These are phyloP conservation scores for Bacterosira constricta DNA, from an alignment of 108 stramenopile species.

Conservation along the genomic window DNA sequence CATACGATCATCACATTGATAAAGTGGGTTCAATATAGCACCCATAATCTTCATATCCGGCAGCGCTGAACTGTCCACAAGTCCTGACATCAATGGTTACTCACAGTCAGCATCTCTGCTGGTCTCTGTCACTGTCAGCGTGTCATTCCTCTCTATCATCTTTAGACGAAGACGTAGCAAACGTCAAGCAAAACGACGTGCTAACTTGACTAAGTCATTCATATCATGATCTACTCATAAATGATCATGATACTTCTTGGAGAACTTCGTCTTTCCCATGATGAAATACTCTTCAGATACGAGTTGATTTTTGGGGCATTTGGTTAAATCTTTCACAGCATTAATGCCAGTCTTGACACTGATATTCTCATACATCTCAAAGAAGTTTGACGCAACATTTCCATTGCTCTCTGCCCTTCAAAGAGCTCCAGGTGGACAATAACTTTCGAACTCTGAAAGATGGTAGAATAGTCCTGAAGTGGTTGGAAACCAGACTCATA, in stretches of 20 bases:
- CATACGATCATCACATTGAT: slow-evolving; percentile 5
- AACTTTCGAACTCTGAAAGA: slow-evolving; percentile 2
- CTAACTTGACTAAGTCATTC: background rate
- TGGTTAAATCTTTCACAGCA: slow-evolving; percentile 5
- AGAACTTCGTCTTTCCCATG: too few relatives aligned
- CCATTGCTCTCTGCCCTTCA: slow-evolving; percentile 1
- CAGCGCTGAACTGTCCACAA: background rate
- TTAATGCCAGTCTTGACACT: background rate
- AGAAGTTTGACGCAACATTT: slow-evolving; percentile 3
- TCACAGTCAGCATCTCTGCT: background rate
- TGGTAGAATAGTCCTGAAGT: slow-evolving; percentile 7
- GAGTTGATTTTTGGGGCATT: background rate
- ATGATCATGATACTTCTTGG: background rate
- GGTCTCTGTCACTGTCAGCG: background rate
- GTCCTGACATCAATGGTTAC: background rate
- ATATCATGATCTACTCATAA: background rate
- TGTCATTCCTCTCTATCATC: background rate
- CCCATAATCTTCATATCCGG: slow-evolving; percentile 17
- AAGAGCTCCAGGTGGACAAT: slow-evolving; percentile 23
- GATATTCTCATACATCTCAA: slow-evolving; percentile 21
- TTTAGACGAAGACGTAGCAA: background rate
- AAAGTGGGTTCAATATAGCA: slow-evolving; percentile 13
- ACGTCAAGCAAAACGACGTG: slow-evolving; percentile 1
- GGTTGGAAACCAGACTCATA: slow-evolving; percentile 7
- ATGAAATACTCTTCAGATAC: background rate